Conservation (phyloP, 148 eudicot species). For the Cornus florida region DNA sequence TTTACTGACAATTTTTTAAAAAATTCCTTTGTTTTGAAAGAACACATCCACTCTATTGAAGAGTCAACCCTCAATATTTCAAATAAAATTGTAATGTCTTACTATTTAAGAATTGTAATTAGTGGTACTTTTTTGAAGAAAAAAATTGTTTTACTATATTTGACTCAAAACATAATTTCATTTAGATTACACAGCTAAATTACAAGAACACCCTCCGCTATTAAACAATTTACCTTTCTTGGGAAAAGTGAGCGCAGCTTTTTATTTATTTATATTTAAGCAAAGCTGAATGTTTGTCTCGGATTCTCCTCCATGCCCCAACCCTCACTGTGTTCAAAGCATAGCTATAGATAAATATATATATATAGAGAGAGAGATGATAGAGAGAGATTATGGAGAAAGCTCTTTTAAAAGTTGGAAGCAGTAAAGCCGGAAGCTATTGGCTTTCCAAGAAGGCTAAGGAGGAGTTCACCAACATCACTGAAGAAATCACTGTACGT, state of each 20-base stretch:
- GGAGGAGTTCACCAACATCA: slow-evolving; percentile 69
- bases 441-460: slow-evolving; percentile 89
- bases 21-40: too few species aligned
- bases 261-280: not conserved
- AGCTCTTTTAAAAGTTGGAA: slow-evolving; percentile 69
- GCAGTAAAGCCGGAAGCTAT: slow-evolving; percentile 69
- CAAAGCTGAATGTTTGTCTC: not conserved
- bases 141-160: too few species aligned
- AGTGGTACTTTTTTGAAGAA: too few species aligned
- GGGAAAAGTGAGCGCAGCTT: slow-evolving; percentile 3
- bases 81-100: too few species aligned
- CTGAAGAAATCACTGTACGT: slow-evolving; percentile 67
- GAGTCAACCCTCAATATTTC: too few species aligned
- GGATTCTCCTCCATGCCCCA: not conserved
- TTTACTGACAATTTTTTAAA: too few species aligned
- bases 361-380: not conserved
- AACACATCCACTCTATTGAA: too few species aligned
- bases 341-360: not conserved
- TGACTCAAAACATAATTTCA: too few species aligned
- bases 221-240: not conserved
- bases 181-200: not conserved
- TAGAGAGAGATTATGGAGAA: slow-evolving; percentile 52
- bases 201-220: not conserved
- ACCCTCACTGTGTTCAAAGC: not conserved
- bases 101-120: too few species aligned